Conservation (phyloP, 2,329 filamentous ascomycete genomes). For the Nemania sp. region DNA sequence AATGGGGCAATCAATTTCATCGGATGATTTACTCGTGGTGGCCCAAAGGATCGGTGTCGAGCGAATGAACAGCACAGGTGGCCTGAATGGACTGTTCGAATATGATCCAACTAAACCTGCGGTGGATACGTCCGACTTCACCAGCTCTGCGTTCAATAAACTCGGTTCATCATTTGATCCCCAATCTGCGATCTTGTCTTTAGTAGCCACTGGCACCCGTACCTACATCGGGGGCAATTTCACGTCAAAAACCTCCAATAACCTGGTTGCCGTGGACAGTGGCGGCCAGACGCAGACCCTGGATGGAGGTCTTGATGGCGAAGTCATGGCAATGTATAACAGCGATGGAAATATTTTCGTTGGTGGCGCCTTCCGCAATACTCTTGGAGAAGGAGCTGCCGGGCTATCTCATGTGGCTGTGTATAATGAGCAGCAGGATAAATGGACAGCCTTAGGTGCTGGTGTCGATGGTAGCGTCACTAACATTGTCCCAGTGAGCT, state of each 20-base stretch:
- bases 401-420: conserved; percentile 76
- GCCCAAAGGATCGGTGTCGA: conserved; percentile 84
- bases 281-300: conserved; percentile 63
- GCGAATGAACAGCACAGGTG: conserved; percentile 72
- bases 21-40: conserved; percentile 70
- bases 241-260: conserved; percentile 65
- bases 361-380: conserved; percentile 82
- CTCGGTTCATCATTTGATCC: conserved; percentile 71
- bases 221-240: conserved; percentile 87
- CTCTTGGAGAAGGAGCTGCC: conserved; percentile 60
- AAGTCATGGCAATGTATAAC: conserved; percentile 72
- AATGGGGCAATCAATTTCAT: conserved; percentile 60
- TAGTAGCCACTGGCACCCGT: conserved; percentile 66
- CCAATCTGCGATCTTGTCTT: conserved; percentile 68
- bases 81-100: conserved; percentile 88
- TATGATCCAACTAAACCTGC: conserved; percentile 69
- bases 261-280: conserved; percentile 76
- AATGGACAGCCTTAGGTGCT: conserved; percentile 79
- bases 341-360: conserved; percentile 73
- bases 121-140: conserved; percentile 64
- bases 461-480: conserved; percentile 81
- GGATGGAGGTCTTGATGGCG: conserved; percentile 76
- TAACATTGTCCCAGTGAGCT: conserved; percentile 72
- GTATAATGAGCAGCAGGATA: conserved; percentile 69
- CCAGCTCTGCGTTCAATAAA: conserved; percentile 73